Percentiles rank a stretch among this genome's conserved stretches.
Evolutionary conservation across 345 rosid genomes (phyloP).

Genomic region (Linum lewisii): DNA sequence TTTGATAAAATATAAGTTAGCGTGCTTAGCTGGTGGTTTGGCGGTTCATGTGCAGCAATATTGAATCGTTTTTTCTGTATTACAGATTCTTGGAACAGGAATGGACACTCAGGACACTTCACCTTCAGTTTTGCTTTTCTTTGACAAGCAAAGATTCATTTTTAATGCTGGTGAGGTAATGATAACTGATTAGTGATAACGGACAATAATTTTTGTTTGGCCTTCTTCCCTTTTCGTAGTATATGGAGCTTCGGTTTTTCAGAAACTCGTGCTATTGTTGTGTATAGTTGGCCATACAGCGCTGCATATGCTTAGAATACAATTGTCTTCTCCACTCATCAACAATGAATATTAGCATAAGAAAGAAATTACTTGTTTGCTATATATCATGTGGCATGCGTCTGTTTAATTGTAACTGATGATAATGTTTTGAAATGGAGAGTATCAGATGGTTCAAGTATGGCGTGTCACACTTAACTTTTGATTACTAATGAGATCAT

Average conservation of each 20-base stretch:
- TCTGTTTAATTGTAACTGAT: background rate
- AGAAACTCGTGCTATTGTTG: background rate
- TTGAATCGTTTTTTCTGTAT: constrained; percentile 3
- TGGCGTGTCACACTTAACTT: too few species aligned
- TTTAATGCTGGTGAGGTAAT: constrained; percentile 95
- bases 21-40: background rate
- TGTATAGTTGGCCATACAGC: background rate
- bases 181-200: constrained; percentile 13
- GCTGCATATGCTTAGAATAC: background rate
- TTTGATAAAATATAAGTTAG: background rate
- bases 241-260: too few species aligned
- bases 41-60: background rate
- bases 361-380: too few species aligned
- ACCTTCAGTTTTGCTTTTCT: constrained; percentile 82
- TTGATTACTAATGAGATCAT: background rate
- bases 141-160: constrained; percentile 83
- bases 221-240: background rate
- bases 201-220: background rate
- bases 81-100: constrained; percentile 85
- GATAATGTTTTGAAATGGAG: background rate
- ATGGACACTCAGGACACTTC: constrained; percentile 97
- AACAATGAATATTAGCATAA: background rate
- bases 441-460: background rate
- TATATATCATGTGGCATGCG: background rate
- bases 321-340: background rate